Percentiles rank a stretch among this genome's conserved stretches.
These are phyloP conservation scores for Hylodesmum podocarpum DNA, from an alignment of 306 rosid species.

Conservation along the genomic window DNA sequence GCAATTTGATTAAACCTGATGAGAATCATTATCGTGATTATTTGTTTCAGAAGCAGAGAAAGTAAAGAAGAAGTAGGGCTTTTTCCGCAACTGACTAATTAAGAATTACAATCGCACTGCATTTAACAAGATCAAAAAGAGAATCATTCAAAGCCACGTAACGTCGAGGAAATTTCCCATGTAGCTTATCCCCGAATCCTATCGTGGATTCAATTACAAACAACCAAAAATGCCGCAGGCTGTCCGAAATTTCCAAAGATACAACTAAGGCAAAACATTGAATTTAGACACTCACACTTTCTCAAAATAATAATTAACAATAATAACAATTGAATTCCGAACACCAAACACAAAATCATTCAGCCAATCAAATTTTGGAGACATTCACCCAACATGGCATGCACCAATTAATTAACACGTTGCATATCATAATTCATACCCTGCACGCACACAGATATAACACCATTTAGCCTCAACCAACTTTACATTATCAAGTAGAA, in stretches of 20 bases:
- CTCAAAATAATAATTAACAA: background rate
- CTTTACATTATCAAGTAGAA: too few species aligned
- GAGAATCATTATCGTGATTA: background rate
- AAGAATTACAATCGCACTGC: background rate
- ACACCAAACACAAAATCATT: background rate
- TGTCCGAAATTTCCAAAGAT: background rate
- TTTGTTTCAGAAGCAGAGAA: background rate
- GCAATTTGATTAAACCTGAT: too few species aligned
- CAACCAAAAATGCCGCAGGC: background rate
- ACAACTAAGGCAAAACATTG: background rate
- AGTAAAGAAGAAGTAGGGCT: background rate
- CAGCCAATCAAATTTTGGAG: background rate
- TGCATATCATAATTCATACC: slow-evolving; percentile 24
- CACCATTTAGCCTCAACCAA: too few species aligned
- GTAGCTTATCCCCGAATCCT: too few species aligned
- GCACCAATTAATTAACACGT: background rate
- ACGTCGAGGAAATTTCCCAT: slow-evolving; percentile 21
- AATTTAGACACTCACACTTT: background rate
- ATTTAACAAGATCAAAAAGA: background rate
- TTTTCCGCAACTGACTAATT: background rate
- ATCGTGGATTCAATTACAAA: background rate
- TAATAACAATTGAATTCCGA: background rate
- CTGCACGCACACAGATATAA: too few species aligned
- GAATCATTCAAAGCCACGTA: slow-evolving; percentile 4
- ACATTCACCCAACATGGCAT: background rate